Base-by-base conservation (phyloP, 495 filamentous ascomycete species). In the Aspergillus conjunctus region DNA sequence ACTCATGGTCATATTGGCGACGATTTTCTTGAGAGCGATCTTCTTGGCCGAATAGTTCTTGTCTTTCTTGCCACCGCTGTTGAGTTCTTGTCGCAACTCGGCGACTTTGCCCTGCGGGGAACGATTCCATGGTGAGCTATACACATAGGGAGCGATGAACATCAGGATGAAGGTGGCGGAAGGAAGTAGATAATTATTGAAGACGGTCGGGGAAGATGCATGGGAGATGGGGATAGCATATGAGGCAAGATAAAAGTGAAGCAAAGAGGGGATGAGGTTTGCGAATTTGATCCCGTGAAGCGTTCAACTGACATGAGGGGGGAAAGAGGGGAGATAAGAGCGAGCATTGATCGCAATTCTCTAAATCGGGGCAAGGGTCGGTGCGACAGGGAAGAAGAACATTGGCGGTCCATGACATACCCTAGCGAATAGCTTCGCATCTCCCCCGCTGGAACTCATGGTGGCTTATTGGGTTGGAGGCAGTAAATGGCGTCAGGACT, bases 1-100 rank as follows among this genome's bases (percentile, higher is more conserved):
- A 84, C 92, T 97, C 94, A 98, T 98, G 56, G 94, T 98, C 94
- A 99, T 98, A 71, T 98, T 99, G 65, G 94, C 94, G 68, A 99
- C 94, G 65, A 99, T 98, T 82, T 97, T 97, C 86, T 99, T 99
- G 53, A 99, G 82, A 31, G 94, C 93, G 70, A 97, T 96, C 85
- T 98, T 98, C 82, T 98, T 99, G 64, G 89, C 86, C 44, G 91
- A 88, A 73, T 90, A 88, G 79, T 96, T 96, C 83, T 98, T 99
- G 82, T 99, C 94, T 79, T 97, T 98, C 81, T 93, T 96, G 71
- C 91, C 91, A 66, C 91, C 90, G 77, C 87, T 91, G 74, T 91
- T 91, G 73, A 99, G 84, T 82, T 99, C 94, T 61, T 88, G 83
- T 72, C 95, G 92, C 68, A 99, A 84, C 83, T 99, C 94, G 62